Base-by-base conservation (phyloP, 1,284 basidiomycete species). In the Ustilago trichophora region DNA sequence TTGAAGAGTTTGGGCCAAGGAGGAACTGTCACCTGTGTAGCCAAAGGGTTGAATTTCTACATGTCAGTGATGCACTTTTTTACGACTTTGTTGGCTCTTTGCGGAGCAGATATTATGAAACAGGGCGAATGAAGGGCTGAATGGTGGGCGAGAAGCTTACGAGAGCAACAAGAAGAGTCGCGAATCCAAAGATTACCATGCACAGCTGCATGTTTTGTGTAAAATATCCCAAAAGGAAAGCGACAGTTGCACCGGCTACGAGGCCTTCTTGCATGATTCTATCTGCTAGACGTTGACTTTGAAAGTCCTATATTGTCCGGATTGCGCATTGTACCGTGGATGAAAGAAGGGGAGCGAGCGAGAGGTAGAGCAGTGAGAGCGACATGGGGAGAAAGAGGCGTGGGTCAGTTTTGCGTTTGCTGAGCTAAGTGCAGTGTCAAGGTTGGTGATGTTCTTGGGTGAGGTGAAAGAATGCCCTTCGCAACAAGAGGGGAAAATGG, bases 1-100 rank as follows among this genome's bases (percentile, higher is more conserved):
- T 66, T 71, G 55, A 51, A 71, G n/a, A 66, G 37, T n/a, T n/a
- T n/a, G 7, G 54, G 50, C 68, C 68, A 71, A 6, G 58, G 42
- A 10, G 68, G 68, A 1, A 71, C 63, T 7, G 63, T 58, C 7
- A 62, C 21, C 62, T 65, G 18, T 45, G n/a, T n/a, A n/a, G n/a
- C n/a, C n/a, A n/a, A n/a, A n/a, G n/a, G n/a, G n/a, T n/a, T n/a
- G n/a, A n/a, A n/a, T n/a, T n/a, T n/a, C n/a, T n/a, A n/a, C n/a
- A n/a, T n/a, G n/a, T n/a, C n/a, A n/a, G n/a, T n/a, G n/a, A n/a
- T n/a, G n/a, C n/a, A n/a, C n/a, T n/a, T n/a, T n/a, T n/a, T n/a
- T n/a, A n/a, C n/a, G n/a, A n/a, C n/a, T n/a, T n/a, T n/a, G n/a
- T n/a, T n/a, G n/a, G n/a, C n/a, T n/a, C n/a, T n/a, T n/a, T n/a